phyloP scores from a whole-genome alignment of 2,329 filamentous ascomycete genomes.

The Colletotrichum incanum region DNA sequence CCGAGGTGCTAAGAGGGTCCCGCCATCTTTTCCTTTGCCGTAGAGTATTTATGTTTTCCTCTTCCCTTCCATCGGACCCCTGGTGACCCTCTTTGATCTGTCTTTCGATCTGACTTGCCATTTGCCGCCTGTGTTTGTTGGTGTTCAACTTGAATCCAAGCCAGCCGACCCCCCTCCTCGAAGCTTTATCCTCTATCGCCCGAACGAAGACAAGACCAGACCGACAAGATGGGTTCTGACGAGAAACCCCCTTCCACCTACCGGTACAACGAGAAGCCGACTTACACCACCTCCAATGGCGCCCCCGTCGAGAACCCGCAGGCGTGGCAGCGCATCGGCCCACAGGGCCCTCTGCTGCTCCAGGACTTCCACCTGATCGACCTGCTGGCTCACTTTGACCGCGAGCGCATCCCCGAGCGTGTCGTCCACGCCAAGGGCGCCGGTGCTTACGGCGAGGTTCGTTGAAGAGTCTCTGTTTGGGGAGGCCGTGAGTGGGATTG shows the following conservation, averaged over 20 bases:
- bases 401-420: slow-evolving; percentile 66
- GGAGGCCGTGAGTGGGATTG: neutral
- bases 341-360: slow-evolving; percentile 72
- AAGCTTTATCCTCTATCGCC: neutral
- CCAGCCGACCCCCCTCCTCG: neutral
- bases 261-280: slow-evolving; percentile 71
- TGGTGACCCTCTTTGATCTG: slow-evolving; percentile 17
- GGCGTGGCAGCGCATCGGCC: slow-evolving; percentile 66
- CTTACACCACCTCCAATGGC: slow-evolving; percentile 74
- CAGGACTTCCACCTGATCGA: slow-evolving; percentile 79
- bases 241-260: slow-evolving; percentile 61
- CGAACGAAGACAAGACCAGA: slow-evolving; percentile 22
- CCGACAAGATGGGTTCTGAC: slow-evolving; percentile 59
- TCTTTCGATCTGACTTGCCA: slow-evolving; percentile 32
- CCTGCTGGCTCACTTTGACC: slow-evolving; percentile 69
- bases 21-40: slow-evolving; percentile 25
- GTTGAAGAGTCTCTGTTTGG: neutral
- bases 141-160: slow-evolving; percentile 16
- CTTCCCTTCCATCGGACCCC: slow-evolving; percentile 24
- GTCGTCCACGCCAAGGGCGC: slow-evolving; percentile 73
- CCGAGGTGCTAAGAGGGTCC: slow-evolving; percentile 34
- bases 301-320: slow-evolving; percentile 68
- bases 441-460: slow-evolving; percentile 66
- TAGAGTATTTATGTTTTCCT: slow-evolving; percentile 32
- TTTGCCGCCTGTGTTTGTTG: slow-evolving; percentile 8